Evolutionary conservation across 495 filamentous ascomycete species (phyloP), one percentile per base, ranked within the genome.

Genomic region (Podospora comata): DNA sequence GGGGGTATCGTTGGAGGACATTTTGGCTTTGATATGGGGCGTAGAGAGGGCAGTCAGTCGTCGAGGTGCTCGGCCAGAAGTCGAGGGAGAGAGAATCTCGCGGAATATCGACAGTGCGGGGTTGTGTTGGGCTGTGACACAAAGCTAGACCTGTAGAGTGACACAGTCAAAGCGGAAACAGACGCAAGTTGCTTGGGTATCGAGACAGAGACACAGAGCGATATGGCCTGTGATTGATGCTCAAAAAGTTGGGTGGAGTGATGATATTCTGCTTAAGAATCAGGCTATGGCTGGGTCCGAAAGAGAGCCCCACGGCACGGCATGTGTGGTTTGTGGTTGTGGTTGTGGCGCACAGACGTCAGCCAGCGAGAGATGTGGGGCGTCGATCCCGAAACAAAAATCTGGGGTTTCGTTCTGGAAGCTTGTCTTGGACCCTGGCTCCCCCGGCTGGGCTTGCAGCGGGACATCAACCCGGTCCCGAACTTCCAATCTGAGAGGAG

Each of bases 1-100:
- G 55, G 55, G n/a, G 7, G 55, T 32, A 5, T 58, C 18, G n/a
- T 26, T 58, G 26, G 73, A 72, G n/a, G 74, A 63, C 74, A 78
- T 78, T 19, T 1, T 58, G n/a, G 11, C 7, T 68, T 65, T 48
- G 20, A 39, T 48, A 0, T 18, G 30, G 57, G 57, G 27, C 23
- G 58, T 27, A 15, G 19, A 23, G 15, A 48, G 39, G 39, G 39
- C 13, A 32, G 28, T 3, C 63, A 39, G 34, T 23, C 44, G 64
- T 32, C 64, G 55, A 58, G 55, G 55, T 58, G 7, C 55, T 58
- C 3, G 30, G 30, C 0, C 30, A 32, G 13, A 11, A 48, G 7
- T 48, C 15, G 9, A 48, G 15, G 39, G 7, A 16, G 39, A 39
- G 5, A 16, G 39, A 48, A 48, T 6, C 15, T 16, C 15, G 39